Conservation (phyloP, 106 monocot genomes). For the Dioscorea dumetorum region DNA sequence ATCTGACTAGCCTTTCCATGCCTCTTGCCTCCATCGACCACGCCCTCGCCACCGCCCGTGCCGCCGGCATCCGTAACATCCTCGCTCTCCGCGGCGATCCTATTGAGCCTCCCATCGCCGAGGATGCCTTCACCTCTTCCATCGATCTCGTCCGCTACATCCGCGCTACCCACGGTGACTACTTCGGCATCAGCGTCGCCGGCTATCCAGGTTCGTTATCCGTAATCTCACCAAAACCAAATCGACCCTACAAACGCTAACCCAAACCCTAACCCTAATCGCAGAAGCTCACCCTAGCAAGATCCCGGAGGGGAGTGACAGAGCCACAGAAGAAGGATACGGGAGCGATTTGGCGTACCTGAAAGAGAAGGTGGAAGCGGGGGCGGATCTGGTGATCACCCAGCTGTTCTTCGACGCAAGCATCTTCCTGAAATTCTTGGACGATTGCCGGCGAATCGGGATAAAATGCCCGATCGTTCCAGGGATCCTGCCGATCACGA, state of each 20-base stretch:
- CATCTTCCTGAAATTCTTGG: conserved; percentile 40
- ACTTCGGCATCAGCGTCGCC: conserved; percentile 53
- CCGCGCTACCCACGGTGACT: conserved; percentile 38
- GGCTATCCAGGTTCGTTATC: conserved; percentile 50
- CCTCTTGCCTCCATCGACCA: conserved; percentile 27
- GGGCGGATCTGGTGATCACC: conserved; percentile 50
- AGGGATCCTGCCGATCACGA: conserved; percentile 49
- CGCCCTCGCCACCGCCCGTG: conserved; percentile 27
- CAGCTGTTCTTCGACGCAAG: conserved; percentile 57
- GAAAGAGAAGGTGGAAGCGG: conserved; percentile 53
- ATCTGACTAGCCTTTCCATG: conserved; percentile 50
- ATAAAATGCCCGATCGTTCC: conserved; percentile 53
- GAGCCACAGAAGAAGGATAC: conserved; percentile 33
- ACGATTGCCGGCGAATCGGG: conserved; percentile 46
- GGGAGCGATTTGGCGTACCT: conserved; percentile 37
- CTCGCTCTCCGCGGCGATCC: conserved; percentile 59
- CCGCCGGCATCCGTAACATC: conserved; percentile 37
- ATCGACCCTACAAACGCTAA: background rate
- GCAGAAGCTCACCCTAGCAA: conserved; percentile 25
- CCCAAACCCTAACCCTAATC: background rate
- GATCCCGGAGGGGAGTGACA: conserved; percentile 32
- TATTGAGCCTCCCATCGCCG: conserved; percentile 12
- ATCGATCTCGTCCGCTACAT: conserved; percentile 56
- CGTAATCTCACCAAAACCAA: background rate
- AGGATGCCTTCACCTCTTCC: conserved; percentile 22